Evolutionary conservation across 495 filamentous ascomycete genomes (phyloP), one percentile per base, ranked within the genome.

Genomic region (Elaphomyces granulatus): DNA sequence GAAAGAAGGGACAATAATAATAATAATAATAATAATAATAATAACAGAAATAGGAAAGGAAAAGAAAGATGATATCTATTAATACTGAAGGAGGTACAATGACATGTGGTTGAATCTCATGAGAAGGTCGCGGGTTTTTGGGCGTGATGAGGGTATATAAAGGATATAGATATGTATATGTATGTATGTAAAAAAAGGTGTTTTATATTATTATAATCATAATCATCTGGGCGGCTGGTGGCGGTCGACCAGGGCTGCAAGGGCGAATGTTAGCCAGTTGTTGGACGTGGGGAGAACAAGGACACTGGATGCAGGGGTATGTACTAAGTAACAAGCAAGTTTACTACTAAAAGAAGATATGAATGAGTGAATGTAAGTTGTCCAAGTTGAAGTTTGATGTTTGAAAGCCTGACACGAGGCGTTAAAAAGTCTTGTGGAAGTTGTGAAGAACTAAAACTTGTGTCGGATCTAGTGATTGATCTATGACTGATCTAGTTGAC

Each of bases 51-150:
- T 32, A 32, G 9, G n/a, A 32, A 32, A 32, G 28, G 28, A 9
- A 32, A 32, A 32, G 28, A 32, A 9, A 9, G 28, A 32, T 9
- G 28, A 9, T 9, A n/a, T 32, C n/a, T 9, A 32, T n/a, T n/a
- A n/a, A n/a, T 32, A 9, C 28, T 32, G 9, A n/a, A n/a, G 9
- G 28, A n/a, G n/a, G 9, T 32, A 32, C 14, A 18, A 36, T 16
- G 31, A 55, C 56, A 60, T 60, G 56, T 46, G 56, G 53, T 56
- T 54, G 54, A 49, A 45, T 52, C 56, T 45, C 56, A 55, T 60
- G 56, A 60, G 56, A 55, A 60, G 56, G 58, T 42, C 38, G 37
- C 37, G 47, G 34, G n/a, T n/a, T n/a, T n/a, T n/a, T n/a, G n/a
- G n/a, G n/a, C n/a, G n/a, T n/a, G n/a, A n/a, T n/a, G n/a, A n/a